Percentiles rank a stretch among this genome's conserved stretches.
Evolutionary conservation across 306 rosid genomes (phyloP).

Genomic region (Aeschynomene evenia): DNA sequence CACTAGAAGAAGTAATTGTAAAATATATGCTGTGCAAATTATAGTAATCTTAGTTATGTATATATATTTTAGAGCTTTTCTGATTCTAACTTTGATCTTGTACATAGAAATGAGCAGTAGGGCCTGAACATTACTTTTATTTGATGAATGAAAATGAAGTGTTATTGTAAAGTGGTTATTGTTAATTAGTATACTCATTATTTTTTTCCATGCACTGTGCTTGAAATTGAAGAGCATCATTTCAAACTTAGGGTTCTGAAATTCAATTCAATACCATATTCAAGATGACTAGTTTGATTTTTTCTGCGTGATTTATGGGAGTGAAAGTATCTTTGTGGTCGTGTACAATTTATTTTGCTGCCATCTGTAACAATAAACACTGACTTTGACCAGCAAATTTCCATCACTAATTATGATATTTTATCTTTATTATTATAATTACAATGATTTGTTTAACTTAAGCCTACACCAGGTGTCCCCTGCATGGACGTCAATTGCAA

Average conservation of each 20-base stretch:
- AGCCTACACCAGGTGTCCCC: conserved; percentile 12
- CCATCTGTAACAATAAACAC: not conserved
- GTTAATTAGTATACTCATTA: not conserved
- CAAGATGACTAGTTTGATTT: not conserved
- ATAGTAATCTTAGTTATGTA: conserved; percentile 12
- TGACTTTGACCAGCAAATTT: not conserved
- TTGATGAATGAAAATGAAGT: conserved; percentile 26
- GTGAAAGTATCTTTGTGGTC: not conserved
- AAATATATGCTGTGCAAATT: conserved; percentile 12
- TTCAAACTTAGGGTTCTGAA: not conserved
- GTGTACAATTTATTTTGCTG: not conserved
- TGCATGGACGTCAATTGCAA: not conserved
- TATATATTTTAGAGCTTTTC: not conserved
- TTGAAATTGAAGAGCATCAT: not conserved
- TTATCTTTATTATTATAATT: not conserved
- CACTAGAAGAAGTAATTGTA: conserved; percentile 21
- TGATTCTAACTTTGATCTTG: conserved; percentile 29
- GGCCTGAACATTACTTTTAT: not conserved
- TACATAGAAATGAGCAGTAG: conserved; percentile 12
- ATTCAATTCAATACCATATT: not conserved
- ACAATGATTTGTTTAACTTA: not conserved
- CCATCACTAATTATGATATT: not conserved
- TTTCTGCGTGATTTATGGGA: not conserved
- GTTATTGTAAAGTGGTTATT: conserved; percentile 36
- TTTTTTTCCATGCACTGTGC: not conserved